Conservation (phyloP, 1,284 basidiomycete genomes). For the Pseudozyma hubeiensis region DNA sequence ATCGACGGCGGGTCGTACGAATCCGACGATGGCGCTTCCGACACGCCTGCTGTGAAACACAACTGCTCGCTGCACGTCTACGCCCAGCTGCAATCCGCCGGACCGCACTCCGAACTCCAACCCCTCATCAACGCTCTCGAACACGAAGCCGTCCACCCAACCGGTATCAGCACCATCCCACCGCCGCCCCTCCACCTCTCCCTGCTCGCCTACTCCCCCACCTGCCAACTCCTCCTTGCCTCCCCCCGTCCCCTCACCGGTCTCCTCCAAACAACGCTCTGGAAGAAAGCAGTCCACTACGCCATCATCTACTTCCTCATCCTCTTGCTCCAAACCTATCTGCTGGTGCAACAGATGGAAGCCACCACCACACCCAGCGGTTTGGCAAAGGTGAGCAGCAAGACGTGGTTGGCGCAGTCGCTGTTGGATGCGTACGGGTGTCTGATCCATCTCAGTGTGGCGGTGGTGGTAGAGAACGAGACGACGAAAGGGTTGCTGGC, state of each 20-base stretch:
- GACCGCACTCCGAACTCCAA: slow-evolving; percentile 20
- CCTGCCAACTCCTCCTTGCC: slow-evolving; percentile 65
- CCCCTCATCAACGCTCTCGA: slow-evolving; percentile 60
- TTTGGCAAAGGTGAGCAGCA: slow-evolving; percentile 55
- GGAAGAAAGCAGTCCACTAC: slow-evolving; percentile 58
- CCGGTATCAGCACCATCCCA: slow-evolving; percentile 52
- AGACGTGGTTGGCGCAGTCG: slow-evolving; percentile 58
- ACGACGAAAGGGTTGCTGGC: slow-evolving; percentile 34
- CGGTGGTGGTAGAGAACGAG: slow-evolving; percentile 42
- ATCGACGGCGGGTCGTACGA: slow-evolving; percentile 47
- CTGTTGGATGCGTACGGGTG: slow-evolving; percentile 61
- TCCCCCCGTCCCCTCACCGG: slow-evolving; percentile 24
- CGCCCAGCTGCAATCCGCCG: slow-evolving; percentile 59
- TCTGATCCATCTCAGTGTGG: slow-evolving; percentile 38
- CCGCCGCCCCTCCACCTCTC: slow-evolving; percentile 50
- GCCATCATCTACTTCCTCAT: slow-evolving; percentile 57
- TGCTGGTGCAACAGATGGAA: slow-evolving; percentile 68
- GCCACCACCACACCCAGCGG: slow-evolving; percentile 56
- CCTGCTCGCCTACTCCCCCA: slow-evolving; percentile 59
- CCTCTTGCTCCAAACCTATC: slow-evolving; percentile 51
- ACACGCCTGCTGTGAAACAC: slow-evolving; percentile 9
- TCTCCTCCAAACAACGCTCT: slow-evolving; percentile 51
- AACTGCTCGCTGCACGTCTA: slow-evolving; percentile 67
- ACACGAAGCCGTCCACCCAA: slow-evolving; percentile 51
- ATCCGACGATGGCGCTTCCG: not conserved